Base-by-base conservation (phyloP, 2,329 filamentous ascomycete species). In the Penicillium sp. region DNA sequence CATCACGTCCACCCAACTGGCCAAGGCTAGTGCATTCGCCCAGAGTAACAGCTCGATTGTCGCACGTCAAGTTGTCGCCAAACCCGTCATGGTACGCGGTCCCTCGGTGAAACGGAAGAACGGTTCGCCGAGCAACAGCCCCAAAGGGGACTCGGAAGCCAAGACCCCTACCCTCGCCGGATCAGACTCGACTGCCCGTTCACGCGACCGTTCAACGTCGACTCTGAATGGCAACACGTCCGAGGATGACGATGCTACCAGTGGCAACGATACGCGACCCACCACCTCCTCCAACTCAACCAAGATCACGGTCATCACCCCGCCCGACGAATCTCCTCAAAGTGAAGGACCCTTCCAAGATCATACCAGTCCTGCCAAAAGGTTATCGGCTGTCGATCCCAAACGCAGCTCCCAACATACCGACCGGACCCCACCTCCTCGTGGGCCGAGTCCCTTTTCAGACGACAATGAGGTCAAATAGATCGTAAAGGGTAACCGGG, bases 1-100 rank as follows among this genome's bases (percentile, higher is more conserved):
- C 48, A 83, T 93, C 58, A 83, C 90, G 60, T 55, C 65, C 9
- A 64, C 69, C 4, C 70, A 72, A 46, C 57, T 73, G 5, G 65
- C 66, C 46, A 71, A 68, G 50, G 68, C 69, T 8, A 65, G 65
- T 9, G 60, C 62, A 9, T 50, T 67, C 24, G 57, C 62, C n/a
- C 54, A 59, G 9, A 60, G 60, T 42, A 61, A 57, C 42, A 70
- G 69, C 48, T 73, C 72, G 0, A 73, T 74, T 43, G 70, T 75
- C 12, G 72, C 71, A 2, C 68, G 71, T 25, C 66, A 66, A 25
- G 67, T 73, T 8, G 67, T 65, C 9, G 71, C 72, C 8, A 68
- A 69, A 39, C 72, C 72, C 1, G 71, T 75, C 27, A 72, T 74
- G 58, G 69, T 75, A 32, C 72, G 66, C 46, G 67, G 66, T 44